These are phyloP conservation scores for Dentipellis sp. DNA, from an alignment of 768 basidiomycete species.

Conservation along the genomic window DNA sequence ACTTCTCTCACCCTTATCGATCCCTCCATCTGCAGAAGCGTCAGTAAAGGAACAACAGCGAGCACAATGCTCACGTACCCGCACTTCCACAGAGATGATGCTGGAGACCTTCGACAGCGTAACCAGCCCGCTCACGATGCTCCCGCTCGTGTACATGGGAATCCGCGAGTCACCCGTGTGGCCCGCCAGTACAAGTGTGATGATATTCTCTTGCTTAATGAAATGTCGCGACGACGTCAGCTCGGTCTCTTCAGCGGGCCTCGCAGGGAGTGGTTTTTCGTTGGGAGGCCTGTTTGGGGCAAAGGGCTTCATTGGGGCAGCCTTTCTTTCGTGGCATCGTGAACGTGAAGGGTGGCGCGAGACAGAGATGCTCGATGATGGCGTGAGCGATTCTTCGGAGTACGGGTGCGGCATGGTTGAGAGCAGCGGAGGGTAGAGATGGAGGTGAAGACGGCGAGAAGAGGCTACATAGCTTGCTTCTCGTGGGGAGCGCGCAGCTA, in stretches of 20 bases:
- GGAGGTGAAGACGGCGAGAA: not conserved
- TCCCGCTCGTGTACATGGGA: constrained; percentile 7
- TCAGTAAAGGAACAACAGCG: not conserved
- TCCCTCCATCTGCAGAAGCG: constrained; percentile 3
- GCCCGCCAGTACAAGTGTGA: constrained; percentile 5
- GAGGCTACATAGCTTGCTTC: not conserved
- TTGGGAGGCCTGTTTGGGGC: not conserved
- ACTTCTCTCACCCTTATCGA: constrained; percentile 1
- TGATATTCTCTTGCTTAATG: constrained; percentile 1
- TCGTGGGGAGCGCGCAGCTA: not conserved
- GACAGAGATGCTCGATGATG: not conserved
- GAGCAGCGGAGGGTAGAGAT: not conserved
- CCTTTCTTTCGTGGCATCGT: not conserved
- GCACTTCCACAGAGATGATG: constrained; percentile 4
- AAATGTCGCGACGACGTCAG: not conserved
- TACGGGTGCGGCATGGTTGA: not conserved
- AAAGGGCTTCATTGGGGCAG: not conserved
- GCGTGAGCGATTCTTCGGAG: not conserved
- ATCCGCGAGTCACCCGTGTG: constrained; percentile 1
- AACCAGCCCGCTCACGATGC: constrained; percentile 1
- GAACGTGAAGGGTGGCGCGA: not conserved
- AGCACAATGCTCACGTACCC: not conserved
- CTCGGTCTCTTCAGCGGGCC: not conserved
- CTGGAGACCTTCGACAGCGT: not conserved
- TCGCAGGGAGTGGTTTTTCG: not conserved